phyloP scores from a whole-genome alignment of 345 rosid genomes.

The Xanthoceras sorbifolium region DNA sequence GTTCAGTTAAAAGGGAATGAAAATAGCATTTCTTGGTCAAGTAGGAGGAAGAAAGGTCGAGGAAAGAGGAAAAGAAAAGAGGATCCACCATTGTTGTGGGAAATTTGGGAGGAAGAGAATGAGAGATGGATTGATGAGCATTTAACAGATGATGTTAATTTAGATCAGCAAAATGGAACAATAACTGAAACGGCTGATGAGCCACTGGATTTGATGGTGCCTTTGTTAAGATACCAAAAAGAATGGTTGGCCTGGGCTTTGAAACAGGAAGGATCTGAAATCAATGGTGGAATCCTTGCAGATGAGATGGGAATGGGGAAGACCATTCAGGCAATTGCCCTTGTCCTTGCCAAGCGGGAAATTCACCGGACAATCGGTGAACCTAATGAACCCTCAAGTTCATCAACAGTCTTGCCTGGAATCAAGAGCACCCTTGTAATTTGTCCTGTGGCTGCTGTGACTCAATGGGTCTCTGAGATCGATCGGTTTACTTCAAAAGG shows the following conservation, averaged over 20 bases:
- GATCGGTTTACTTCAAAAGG: slow-evolving; percentile 69
- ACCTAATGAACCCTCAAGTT: slow-evolving; percentile 24
- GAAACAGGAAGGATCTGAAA: slow-evolving; percentile 72
- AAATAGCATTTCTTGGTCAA: not conserved
- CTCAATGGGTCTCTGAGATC: slow-evolving; percentile 90
- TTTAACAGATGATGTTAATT: slow-evolving; percentile 48
- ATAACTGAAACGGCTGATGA: slow-evolving; percentile 60
- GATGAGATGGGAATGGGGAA: slow-evolving; percentile 99
- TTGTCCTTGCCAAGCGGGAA: slow-evolving; percentile 79
- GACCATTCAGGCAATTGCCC: slow-evolving; percentile 94
- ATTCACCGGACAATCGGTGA: slow-evolving; percentile 23
- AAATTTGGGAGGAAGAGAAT: slow-evolving; percentile 68
- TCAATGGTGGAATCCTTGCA: slow-evolving; percentile 89
- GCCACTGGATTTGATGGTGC: slow-evolving; percentile 66
- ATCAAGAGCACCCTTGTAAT: slow-evolving; percentile 71
- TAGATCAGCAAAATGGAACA: slow-evolving; percentile 53
- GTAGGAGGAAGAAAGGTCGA: slow-evolving; percentile 21
- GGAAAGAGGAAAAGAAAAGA: slow-evolving; percentile 34
- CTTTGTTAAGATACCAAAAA: slow-evolving; percentile 86
- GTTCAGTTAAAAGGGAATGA: not conserved
- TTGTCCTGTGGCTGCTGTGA: slow-evolving; percentile 93
- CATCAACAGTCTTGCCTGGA: slow-evolving; percentile 40
- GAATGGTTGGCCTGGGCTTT: slow-evolving; percentile 95
- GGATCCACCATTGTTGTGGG: slow-evolving; percentile 58
- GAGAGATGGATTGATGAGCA: slow-evolving; percentile 67